Base-by-base conservation (phyloP, 768 basidiomycete genomes). In the Tephrocybe sp. region DNA sequence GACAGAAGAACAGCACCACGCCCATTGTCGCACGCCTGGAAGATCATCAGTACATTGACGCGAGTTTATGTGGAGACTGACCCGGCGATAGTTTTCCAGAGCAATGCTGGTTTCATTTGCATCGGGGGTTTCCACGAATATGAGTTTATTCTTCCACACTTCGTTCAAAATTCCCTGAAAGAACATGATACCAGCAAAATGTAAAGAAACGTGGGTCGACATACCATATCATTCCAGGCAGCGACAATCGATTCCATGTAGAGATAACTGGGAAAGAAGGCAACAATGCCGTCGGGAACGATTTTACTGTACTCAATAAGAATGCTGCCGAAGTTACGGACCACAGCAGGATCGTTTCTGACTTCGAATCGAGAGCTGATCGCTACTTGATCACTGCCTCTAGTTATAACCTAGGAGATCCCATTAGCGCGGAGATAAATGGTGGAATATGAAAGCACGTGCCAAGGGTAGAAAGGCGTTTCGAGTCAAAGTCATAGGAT, bases 201-300 rank as follows among this genome's bases (percentile, higher is more conserved):
- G 38, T n/a, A 22, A 27, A n/a, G 15, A n/a, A 16, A 26, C 6
- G 19, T 34, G 4, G 24, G 30, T 18, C 13, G 19, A 38, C 5
- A 24, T 65, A 95, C 97, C 97, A 99, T 99, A 67, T 99, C 97
- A 63, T 98, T 98, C 97, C 97, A 99, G n/a, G 97, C 97, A 2
- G 94, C 93, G 9, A 98, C 97, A 51, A 99, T 99, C 19, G 92
- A 94, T 69, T 99, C 97, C 97, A 99, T 99, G 68, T 99, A 99
- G 12, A 99, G 83, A 71, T 99, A 99, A 69, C 91, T 93, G 16
- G 97, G 97, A 70, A 99, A 99, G 78, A 99, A 99, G 4, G 94
- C 95, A 16, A 98, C 97, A 53, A 99, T 90, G 11, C 97, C 97
- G 68, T 99, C 97, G 7, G 97, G 97, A 1, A 99, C 95, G 46